Evolutionary conservation across 371 early-diverging fungal species (phyloP).

Genomic region (Apophysomyces sp.): DNA sequence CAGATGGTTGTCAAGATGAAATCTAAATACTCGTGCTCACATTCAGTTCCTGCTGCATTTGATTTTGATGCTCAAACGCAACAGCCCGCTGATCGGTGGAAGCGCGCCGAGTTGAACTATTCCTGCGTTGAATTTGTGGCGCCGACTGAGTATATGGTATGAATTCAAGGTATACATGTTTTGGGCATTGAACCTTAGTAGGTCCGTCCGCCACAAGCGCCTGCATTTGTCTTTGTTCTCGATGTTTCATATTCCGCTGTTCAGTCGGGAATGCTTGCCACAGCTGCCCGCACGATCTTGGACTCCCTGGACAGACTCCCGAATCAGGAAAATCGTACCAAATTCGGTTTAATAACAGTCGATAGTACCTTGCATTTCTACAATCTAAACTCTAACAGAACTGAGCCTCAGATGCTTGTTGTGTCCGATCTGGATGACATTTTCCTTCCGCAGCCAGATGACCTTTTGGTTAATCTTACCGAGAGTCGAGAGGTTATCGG

Average conservation of each 20-base stretch:
- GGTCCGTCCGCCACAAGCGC: slow-evolving; percentile 91
- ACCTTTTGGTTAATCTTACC: slow-evolving; percentile 83
- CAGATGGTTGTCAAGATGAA: neutral
- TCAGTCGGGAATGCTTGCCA: slow-evolving; percentile 72
- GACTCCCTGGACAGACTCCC: slow-evolving; percentile 86
- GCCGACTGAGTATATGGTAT: slow-evolving; percentile 89
- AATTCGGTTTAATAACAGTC: slow-evolving; percentile 88
- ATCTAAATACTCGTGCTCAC: neutral
- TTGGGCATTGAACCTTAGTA: slow-evolving; percentile 6
- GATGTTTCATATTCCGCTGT: slow-evolving; percentile 91
- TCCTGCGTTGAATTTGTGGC: slow-evolving; percentile 93
- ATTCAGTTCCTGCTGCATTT: slow-evolving; percentile 80
- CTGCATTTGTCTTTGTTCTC: slow-evolving; percentile 89
- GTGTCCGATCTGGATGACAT: slow-evolving; percentile 90
- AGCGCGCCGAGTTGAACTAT: slow-evolving; percentile 85
- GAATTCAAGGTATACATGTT: neutral
- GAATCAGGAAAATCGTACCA: slow-evolving; percentile 85
- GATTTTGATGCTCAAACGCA: slow-evolving; percentile 87
- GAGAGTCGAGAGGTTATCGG: slow-evolving; percentile 75
- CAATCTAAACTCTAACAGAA: slow-evolving; percentile 59
- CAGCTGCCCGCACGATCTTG: slow-evolving; percentile 79
- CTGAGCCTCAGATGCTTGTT: slow-evolving; percentile 92
- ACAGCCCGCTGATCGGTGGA: slow-evolving; percentile 81
- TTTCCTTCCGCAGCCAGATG: slow-evolving; percentile 83
- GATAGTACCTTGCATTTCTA: slow-evolving; percentile 91